phyloP scores from a whole-genome alignment of 2,329 filamentous ascomycete genomes.

The Neonectria faginata region DNA sequence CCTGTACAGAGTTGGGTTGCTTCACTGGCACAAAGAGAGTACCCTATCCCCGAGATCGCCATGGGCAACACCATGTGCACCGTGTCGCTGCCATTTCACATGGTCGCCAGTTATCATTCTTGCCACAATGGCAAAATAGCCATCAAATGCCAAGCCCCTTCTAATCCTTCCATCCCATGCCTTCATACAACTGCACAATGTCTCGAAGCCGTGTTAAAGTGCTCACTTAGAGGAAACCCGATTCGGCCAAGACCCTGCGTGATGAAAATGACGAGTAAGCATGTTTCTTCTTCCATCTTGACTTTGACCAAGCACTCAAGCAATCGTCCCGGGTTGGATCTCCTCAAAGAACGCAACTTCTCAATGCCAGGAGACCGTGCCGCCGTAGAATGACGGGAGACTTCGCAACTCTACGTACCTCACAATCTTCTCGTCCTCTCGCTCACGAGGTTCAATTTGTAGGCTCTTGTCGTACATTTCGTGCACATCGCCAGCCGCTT shows the following conservation, averaged over 20 bases:
- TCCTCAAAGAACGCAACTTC: constrained; percentile 15
- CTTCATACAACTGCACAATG: constrained; percentile 24
- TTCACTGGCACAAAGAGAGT: constrained; percentile 15
- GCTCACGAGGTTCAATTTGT: constrained; percentile 90
- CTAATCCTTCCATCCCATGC: constrained; percentile 6
- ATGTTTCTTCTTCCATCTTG: constrained; percentile 33
- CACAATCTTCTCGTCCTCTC: constrained; percentile 99
- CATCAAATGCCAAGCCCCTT: background rate
- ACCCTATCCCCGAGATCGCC: background rate
- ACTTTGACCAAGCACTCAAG: background rate
- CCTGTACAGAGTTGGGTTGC: constrained; percentile 17
- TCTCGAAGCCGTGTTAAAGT: constrained; percentile 26
- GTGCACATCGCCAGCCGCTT: constrained; percentile 93
- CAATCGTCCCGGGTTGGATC: constrained; percentile 11
- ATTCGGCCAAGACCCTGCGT: constrained; percentile 69
- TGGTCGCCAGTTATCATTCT: background rate
- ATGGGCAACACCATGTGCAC: background rate
- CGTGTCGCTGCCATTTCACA: background rate
- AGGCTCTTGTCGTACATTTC: constrained; percentile 99
- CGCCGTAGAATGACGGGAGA: constrained; percentile 41
- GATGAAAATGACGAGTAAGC: constrained; percentile 38
- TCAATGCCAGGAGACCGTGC: constrained; percentile 39
- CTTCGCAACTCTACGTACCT: constrained; percentile 72
- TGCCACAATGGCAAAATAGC: background rate
- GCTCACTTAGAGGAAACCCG: constrained; percentile 65